Conservation (phyloP, 1,139 yeast genomes). For the Taiozyma sp. region DNA sequence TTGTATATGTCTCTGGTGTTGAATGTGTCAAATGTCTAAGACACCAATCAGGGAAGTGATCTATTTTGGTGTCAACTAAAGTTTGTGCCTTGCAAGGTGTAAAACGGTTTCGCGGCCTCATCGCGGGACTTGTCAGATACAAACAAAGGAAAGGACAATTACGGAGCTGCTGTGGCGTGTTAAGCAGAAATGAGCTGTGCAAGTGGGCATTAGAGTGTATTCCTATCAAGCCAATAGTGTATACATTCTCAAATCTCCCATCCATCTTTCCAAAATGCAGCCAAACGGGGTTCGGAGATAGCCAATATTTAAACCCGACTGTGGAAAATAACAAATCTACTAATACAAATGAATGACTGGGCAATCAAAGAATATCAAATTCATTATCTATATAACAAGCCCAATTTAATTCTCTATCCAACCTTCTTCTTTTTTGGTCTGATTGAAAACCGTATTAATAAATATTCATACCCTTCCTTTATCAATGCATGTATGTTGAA, state of each 20-base stretch:
- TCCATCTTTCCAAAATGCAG: too few species aligned
- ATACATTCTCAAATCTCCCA: too few species aligned
- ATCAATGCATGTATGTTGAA: neutral
- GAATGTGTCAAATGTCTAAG: neutral
- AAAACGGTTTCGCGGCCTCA: neutral
- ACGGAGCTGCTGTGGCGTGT: too few species aligned
- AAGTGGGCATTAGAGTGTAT: too few species aligned
- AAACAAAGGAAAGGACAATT: too few species aligned
- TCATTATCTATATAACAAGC: neutral
- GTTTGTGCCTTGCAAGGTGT: neutral
- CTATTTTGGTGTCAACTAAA: neutral
- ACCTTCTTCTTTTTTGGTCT: neutral
- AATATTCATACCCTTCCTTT: neutral
- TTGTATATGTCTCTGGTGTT: neutral
- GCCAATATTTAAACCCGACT: too few species aligned
- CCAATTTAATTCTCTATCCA: neutral
- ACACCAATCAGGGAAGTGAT: neutral
- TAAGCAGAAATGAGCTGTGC: too few species aligned
- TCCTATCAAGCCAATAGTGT: too few species aligned
- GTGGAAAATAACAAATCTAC: too few species aligned
- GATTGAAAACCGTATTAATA: neutral
- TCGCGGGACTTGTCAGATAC: too few species aligned
- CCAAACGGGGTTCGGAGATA: too few species aligned
- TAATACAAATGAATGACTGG: neutral
- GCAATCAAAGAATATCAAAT: neutral